phyloP scores from a whole-genome alignment of 768 basidiomycete genomes.

The Mycena vulgaris region DNA sequence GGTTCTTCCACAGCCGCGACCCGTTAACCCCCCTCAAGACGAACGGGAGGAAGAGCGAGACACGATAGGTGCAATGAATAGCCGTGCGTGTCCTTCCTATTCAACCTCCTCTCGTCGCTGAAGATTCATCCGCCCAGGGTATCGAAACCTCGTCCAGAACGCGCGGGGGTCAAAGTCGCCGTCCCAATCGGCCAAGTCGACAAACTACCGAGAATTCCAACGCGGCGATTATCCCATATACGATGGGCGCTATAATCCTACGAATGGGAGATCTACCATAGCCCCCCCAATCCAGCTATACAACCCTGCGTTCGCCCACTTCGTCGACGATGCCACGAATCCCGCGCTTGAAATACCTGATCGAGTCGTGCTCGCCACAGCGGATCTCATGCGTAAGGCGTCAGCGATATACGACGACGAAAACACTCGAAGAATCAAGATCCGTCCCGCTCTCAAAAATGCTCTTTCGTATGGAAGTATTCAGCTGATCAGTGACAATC shows the following conservation, averaged over 20 bases:
- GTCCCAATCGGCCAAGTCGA: conserved; percentile 4
- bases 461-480: background rate
- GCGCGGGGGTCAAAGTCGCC: background rate
- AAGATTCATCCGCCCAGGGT: background rate
- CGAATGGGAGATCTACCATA: conserved; percentile 13
- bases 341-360: conserved; percentile 26
- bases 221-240: conserved; percentile 20
- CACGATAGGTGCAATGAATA: conserved; percentile 8
- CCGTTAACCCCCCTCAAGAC: background rate
- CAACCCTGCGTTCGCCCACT: conserved; percentile 46
- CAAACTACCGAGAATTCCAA: conserved; percentile 1
- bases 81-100: background rate
- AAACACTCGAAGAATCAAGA: background rate
- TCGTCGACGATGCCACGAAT: conserved; percentile 42
- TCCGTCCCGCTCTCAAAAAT: conserved; percentile 17
- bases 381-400: conserved; percentile 35
- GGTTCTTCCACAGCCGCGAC: background rate
- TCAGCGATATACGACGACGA: conserved; percentile 35
- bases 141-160: background rate
- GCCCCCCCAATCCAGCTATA: conserved; percentile 47
- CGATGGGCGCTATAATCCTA: conserved; percentile 34
- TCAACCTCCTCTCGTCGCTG: background rate
- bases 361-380: conserved; percentile 5
- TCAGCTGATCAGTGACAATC: background rate
- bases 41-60: background rate